Evolutionary conservation across 257 asterid genomes (phyloP), one percentile per base, ranked within the genome.

Genomic region (Gentiana macrophylla): DNA sequence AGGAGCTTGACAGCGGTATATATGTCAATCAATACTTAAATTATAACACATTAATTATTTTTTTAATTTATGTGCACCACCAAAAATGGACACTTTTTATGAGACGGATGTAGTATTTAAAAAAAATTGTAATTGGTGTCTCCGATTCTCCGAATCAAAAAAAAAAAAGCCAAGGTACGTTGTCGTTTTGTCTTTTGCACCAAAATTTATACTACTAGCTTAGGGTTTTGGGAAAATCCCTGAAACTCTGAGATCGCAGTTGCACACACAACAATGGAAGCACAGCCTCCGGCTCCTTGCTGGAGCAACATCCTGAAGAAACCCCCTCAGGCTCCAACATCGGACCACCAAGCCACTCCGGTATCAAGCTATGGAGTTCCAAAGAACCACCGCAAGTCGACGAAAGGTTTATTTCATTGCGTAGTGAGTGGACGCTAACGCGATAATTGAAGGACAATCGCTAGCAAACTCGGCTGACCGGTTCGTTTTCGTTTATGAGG

Each of bases 351-450:
- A 4, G 1, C 34, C 8, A 24, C 65, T 32, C 41, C 50, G 37
- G 36, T 33, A 13, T 33, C 71, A 1, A 13, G 12, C 5, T 49
- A 9, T n/a, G 75, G 81, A 32, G 67, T 49, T 41, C 37, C 74
- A n/a, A n/a, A 57, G 98, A 9, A 87, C 84, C 37, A 84, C 67
- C 87, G 98, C 79, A 76, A 75, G 55, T 87, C 98, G 13, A 67
- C 84, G 1, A 83, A 79, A 67, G 98, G 98, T 24, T 81, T 92
- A 46, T 77, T 86, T 0, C n/a, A 89, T 92, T 55, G 97, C 97
- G n/a, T n/a, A 8, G 91, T 92, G n/a, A 34, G 94, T 92, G 36
- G 99, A 92, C 51, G 97, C 97, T 55, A 92, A 88, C 73, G 95
- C 95, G 54, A 72, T 92, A 62, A 92, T 92, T 36, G 84, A 77